Conservation (phyloP, 371 early-diverging fungal genomes). For the Mucor circinelloides region DNA sequence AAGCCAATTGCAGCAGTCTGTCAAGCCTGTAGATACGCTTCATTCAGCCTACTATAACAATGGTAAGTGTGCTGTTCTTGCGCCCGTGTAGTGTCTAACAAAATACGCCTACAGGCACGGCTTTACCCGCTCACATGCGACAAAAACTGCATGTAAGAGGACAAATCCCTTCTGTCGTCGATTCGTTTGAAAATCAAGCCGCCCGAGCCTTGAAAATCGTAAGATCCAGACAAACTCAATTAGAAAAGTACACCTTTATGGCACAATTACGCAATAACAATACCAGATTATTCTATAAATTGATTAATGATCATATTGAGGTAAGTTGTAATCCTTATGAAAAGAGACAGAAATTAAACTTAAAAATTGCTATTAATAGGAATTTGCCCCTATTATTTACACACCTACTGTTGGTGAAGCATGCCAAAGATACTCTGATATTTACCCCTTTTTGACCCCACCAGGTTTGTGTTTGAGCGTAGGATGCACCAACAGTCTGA, state of each 20-base stretch:
- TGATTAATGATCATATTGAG: conserved; percentile 75
- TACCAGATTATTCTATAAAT: conserved; percentile 76
- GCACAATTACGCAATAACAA: conserved; percentile 80
- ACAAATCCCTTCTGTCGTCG: conserved; percentile 71
- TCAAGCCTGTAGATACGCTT: neutral
- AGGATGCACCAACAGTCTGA: neutral
- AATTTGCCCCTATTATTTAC: conserved; percentile 82
- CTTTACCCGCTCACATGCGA: conserved; percentile 52
- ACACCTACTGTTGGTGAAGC: conserved; percentile 93
- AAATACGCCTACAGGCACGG: conserved; percentile 42
- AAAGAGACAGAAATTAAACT: neutral
- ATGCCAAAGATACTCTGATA: conserved; percentile 85
- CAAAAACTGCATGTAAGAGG: conserved; percentile 62
- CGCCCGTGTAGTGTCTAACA: neutral
- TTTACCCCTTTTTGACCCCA: conserved; percentile 81
- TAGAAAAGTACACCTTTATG: conserved; percentile 85
- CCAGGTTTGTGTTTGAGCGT: conserved; percentile 49
- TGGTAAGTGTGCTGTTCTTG: neutral
- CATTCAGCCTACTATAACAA: conserved; percentile 18
- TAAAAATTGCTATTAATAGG: conserved; percentile 39
- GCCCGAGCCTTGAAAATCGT: conserved; percentile 71
- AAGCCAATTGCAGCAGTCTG: neutral
- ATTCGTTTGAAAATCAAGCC: conserved; percentile 71
- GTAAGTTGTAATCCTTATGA: conserved; percentile 34
- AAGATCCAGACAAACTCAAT: conserved; percentile 58